Evolutionary conservation across 106 monocot genomes (phyloP), one percentile per base, ranked within the genome.

Genomic region (Acorus calamus): DNA sequence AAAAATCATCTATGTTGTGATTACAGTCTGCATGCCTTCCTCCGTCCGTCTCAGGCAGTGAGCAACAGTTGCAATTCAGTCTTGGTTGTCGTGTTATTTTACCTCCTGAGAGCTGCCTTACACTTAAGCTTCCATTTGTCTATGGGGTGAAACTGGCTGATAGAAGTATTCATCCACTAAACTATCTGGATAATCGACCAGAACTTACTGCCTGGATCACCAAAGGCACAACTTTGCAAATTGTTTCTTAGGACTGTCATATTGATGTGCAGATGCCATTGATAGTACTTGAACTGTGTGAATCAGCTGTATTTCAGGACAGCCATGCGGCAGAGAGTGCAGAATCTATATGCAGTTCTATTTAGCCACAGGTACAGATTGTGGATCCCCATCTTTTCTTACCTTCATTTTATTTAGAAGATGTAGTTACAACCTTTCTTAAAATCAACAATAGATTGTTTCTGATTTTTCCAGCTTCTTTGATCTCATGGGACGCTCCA

Each of bases 21-120:
- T 76, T 51, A 28, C 46, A 98, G 98, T 83, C 77, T 3, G 79
- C 88, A 14, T 92, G 91, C 55, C 57, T 98, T 50, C 88, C 92
- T 14, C 44, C 68, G 68, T 77, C 80, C 55, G 69, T 74, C 61
- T 46, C 57, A 2, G 62, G 78, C 47, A 73, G 47, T 28, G 80
- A 85, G 63, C 71, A 73, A 51, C 79, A 88, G 59, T 79, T 79
- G 52, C 64, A 41, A 42, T 98, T 98, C 63, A 83, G 79, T 56
- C 55, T 86, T 71, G 88, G 75, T 63, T 81, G 77, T 61, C 78
- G 51, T 56, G 79, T 92, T 65, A 78, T 88, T 50, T 69, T 99
- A 65, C 98, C 98, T 62, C 86, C 98, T 4, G 88, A 88, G 55
- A 99, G 98, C 73, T 92, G 92, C 75, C 71, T 92, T 68, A 69